These are phyloP conservation scores for Amphirosellinia nigrospora DNA, from an alignment of 495 filamentous ascomycete species.

Conservation along the genomic window DNA sequence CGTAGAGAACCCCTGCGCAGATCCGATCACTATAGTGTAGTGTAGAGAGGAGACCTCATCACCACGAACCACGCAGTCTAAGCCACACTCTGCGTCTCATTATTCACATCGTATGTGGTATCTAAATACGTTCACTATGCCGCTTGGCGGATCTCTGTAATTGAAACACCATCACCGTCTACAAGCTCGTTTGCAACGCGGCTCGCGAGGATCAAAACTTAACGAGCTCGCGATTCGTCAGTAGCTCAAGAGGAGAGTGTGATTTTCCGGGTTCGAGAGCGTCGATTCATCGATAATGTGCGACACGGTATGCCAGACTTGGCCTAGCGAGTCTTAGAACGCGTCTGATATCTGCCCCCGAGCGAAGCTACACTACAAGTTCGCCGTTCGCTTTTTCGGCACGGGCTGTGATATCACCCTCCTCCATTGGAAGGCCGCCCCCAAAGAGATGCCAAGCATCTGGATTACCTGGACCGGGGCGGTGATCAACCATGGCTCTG, in stretches of 20 bases:
- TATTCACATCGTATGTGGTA: neutral
- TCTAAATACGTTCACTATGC: neutral
- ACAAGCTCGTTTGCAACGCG: slow-evolving; percentile 4
- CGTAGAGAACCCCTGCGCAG: neutral
- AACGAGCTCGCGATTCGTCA: neutral
- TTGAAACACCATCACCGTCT: neutral
- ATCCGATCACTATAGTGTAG: neutral
- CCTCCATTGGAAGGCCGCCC: neutral
- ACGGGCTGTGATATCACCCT: neutral
- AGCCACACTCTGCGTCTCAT: slow-evolving; percentile 2
- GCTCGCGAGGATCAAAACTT: slow-evolving; percentile 5
- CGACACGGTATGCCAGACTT: neutral
- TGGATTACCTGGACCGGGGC: slow-evolving; percentile 6
- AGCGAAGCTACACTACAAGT: neutral
- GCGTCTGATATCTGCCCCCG: slow-evolving; percentile 2
- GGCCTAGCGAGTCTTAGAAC: neutral
- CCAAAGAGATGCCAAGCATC: slow-evolving; percentile 1
- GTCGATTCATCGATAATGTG: neutral
- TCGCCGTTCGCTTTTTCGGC: slow-evolving; percentile 4
- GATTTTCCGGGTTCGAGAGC: neutral
- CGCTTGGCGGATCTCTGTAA: neutral
- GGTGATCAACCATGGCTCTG: neutral
- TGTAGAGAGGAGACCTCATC: neutral
- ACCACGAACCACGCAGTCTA: neutral
- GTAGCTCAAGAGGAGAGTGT: neutral